Evolutionary conservation across 257 asterid genomes (phyloP).

Genomic region (Mentha longifolia): DNA sequence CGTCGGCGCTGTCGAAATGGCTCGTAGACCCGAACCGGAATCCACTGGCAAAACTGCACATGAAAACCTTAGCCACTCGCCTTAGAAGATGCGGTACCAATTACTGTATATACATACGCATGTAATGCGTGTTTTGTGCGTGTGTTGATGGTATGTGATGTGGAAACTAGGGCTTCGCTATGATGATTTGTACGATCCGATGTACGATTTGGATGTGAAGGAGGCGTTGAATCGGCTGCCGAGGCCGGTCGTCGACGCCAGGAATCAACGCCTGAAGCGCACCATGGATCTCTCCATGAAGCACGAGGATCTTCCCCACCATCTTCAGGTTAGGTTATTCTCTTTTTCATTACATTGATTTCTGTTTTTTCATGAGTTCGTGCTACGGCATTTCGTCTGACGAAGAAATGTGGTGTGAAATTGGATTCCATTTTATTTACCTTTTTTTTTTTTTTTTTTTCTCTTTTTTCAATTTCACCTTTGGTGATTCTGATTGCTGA

Average conservation of each 20-base stretch:
- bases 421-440: not conserved
- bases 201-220: constrained; percentile 80
- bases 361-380: not conserved
- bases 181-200: constrained; percentile 86
- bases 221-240: constrained; percentile 94
- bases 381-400: not conserved
- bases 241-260: constrained; percentile 77
- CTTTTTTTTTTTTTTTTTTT: not conserved
- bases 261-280: constrained; percentile 84
- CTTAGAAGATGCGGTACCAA: constrained; percentile 66
- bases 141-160: constrained; percentile 24
- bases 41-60: constrained; percentile 75
- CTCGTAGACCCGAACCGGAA: constrained; percentile 77
- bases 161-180: constrained; percentile 69
- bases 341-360: not conserved
- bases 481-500: not conserved
- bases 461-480: too few relatives aligned
- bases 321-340: constrained; percentile 76
- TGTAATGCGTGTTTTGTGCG: not conserved
- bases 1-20: constrained; percentile 61
- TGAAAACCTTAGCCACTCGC: constrained; percentile 59
- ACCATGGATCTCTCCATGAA: constrained; percentile 95
- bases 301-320: constrained; percentile 69
- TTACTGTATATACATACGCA: not conserved
- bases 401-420: not conserved